Evolutionary conservation across 495 filamentous ascomycete genomes (phyloP), one percentile per base, ranked within the genome.

Genomic region (Cenococcum geophilum): DNA sequence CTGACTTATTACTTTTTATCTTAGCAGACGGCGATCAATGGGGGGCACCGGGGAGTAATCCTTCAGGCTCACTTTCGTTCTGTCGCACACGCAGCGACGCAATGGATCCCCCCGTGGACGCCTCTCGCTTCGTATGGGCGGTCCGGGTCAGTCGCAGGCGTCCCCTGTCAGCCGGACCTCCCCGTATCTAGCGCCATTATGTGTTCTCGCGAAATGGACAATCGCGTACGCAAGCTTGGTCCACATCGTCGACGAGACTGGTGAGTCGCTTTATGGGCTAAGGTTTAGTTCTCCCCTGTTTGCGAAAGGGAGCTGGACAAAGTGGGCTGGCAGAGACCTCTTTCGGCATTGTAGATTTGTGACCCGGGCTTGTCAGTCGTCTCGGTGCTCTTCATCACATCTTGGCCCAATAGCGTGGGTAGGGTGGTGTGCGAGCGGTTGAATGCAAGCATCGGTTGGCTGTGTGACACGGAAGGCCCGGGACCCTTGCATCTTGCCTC

Each of bases 381-480:
- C 11, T 45, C 40, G 40, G 14, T 45, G 40, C 40, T 45, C 14
- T 18, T 45, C 40, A 45, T 45, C 66, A 69, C 63, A 66, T 48
- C 66, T 66, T 66, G 63, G 62, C 66, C 63, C 66, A 69, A 69
- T 69, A 66, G 66, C 55, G 55, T 62, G 57, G 56, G 50, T 49
- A 11, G 42, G 47, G 66, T 63, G 57, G 43, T 56, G 53, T 37
- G 22, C 58, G 57, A 58, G 63, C 66, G 63, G 63, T 63, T 69
- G 63, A 60, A 47, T 66, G 21, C 25, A 32, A 57, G 35, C 36
- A 52, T 57, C 58, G 25, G 59, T 65, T 65, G 62, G 66, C 50
- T 51, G 59, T 22, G 34, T 21, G 55, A 42, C 18, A 42, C 20
- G 45, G 52, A 32, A 18, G 5, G 14, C 58, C 62, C 66, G 59